These are phyloP conservation scores for Coffea eugenioides DNA, from an alignment of 257 asterid species.

Conservation along the genomic window DNA sequence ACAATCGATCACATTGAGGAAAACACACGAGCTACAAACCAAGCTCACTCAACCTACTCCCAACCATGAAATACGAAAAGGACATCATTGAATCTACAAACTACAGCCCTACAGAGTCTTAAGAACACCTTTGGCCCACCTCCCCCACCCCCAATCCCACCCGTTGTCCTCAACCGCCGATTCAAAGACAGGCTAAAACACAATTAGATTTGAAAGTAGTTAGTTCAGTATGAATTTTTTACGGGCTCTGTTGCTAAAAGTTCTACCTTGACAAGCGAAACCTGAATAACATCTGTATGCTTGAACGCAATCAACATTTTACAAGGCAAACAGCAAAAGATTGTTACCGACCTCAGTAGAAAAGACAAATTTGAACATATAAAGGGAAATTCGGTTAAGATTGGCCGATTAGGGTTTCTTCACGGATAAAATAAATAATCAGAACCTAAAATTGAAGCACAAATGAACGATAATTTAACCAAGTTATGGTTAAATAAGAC, in stretches of 20 bases:
- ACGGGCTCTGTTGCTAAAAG: background rate
- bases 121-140: background rate
- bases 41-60: background rate
- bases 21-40: background rate
- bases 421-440: background rate
- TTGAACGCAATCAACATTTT: background rate
- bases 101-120: background rate
- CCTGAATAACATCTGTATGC: background rate
- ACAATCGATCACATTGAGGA: background rate
- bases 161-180: background rate
- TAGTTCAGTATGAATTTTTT: background rate
- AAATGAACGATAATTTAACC: background rate
- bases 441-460: background rate
- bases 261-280: background rate
- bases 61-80: background rate
- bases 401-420: slow-evolving; percentile 8
- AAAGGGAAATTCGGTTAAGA: background rate
- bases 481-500: background rate
- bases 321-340: background rate
- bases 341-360: background rate
- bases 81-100: background rate
- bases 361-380: background rate
- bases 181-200: too few relatives aligned
- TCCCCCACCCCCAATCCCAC: background rate
- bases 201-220: background rate